Evolutionary conservation across 352 stramenopile species (phyloP).

Genomic region (Phytophthora foliorum): DNA sequence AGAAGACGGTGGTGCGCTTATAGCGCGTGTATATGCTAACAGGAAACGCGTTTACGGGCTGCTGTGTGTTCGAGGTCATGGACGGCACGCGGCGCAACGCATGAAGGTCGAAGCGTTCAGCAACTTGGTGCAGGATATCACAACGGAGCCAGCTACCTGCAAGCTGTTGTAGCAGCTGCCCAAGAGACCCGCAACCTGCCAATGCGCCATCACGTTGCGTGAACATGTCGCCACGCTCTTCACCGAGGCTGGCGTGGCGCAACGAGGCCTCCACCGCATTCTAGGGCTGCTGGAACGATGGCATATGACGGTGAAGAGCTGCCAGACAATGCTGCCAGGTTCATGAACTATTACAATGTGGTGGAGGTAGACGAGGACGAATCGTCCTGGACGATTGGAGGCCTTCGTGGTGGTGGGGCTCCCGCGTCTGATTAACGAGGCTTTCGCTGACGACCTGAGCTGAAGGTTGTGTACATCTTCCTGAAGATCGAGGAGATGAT

Average conservation of each 20-base stretch:
- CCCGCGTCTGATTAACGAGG: conserved; percentile 12
- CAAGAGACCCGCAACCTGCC: conserved; percentile 32
- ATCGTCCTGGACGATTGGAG: conserved; percentile 19
- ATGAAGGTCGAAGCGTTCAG: background rate
- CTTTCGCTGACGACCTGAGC: conserved; percentile 30
- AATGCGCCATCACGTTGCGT: conserved; percentile 29
- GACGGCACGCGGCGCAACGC: background rate
- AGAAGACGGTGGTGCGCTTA: no score
- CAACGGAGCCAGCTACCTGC: background rate
- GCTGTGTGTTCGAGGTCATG: no score
- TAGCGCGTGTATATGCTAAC: no score
- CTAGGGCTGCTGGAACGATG: conserved; percentile 22
- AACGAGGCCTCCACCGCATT: conserved; percentile 22
- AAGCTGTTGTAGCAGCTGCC: conserved; percentile 1
- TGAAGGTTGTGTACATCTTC: conserved; percentile 35
- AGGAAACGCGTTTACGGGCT: no score
- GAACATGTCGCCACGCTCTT: conserved; percentile 33
- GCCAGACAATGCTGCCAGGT: background rate
- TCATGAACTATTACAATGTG: conserved; percentile 42
- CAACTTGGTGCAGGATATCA: conserved; percentile 2
- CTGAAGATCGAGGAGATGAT: conserved; percentile 38
- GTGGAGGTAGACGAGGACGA: conserved; percentile 32
- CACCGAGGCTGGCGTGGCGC: background rate
- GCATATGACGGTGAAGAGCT: conserved; percentile 12
- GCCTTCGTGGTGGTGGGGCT: background rate